Percentiles rank a stretch among this genome's conserved stretches.
Evolutionary conservation across 129 eudicot genomes (phyloP).

Genomic region (Pulicaria dysenterica): DNA sequence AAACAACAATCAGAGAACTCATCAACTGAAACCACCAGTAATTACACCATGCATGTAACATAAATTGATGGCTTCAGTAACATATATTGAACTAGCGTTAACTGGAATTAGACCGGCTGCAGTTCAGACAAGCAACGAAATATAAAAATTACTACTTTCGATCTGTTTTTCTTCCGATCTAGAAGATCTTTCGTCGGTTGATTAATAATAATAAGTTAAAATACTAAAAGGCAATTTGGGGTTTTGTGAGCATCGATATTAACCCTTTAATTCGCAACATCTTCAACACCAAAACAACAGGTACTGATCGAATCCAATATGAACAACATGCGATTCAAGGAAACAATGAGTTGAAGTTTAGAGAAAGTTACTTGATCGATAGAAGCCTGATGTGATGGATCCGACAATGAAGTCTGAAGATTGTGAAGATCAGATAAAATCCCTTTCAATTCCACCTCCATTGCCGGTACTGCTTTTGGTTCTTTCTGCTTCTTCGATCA

Average conservation of each 20-base stretch:
- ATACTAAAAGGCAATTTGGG: neutral
- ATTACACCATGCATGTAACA: slow-evolving; percentile 10
- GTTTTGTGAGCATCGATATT: slow-evolving; percentile 21
- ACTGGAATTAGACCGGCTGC: too few species aligned
- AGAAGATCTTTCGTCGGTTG: neutral
- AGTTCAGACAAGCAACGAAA: neutral
- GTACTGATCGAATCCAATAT: slow-evolving; percentile 18
- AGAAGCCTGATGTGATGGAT: slow-evolving; percentile 48
- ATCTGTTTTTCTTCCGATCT: neutral
- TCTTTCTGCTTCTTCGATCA: neutral
- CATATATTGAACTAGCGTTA: neutral
- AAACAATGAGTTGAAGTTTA: neutral
- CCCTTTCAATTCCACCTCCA: slow-evolving; percentile 49
- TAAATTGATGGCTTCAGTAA: neutral
- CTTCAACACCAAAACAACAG: slow-evolving; percentile 5
- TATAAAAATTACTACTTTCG: neutral
- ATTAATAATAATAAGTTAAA: neutral
- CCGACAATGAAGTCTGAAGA: slow-evolving; percentile 49
- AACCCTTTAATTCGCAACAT: slow-evolving; percentile 3
- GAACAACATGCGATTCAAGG: slow-evolving; percentile 7
- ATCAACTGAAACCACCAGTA: neutral
- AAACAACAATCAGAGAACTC: slow-evolving; percentile 11
- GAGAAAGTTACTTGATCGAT: slow-evolving; percentile 41
- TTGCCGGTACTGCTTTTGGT: slow-evolving; percentile 15
- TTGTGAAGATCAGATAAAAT: slow-evolving; percentile 45